Base-by-base conservation (phyloP, 257 asterid genomes). In the Echites panduratus region DNA sequence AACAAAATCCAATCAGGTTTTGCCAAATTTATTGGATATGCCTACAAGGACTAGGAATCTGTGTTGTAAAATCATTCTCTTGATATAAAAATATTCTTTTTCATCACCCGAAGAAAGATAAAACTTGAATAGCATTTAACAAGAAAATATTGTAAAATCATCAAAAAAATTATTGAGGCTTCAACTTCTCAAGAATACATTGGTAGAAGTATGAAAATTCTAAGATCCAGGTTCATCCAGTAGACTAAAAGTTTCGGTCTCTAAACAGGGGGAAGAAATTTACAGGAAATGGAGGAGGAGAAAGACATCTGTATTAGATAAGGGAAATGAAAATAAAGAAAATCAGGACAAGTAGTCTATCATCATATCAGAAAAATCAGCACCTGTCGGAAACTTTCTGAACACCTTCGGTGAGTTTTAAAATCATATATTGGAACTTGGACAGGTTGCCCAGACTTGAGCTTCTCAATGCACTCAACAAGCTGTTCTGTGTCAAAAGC, bases 401-500 rank as follows among this genome's bases (percentile, higher is more conserved):
- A 79, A 77, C 86, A 78, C 85, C 99, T 89, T 76, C 89, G 98
- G 82, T 95, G 99, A 40, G 95, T 80, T 85, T 95, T 95, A 77
- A 95, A 95, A 78, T 92, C 97, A 83, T 95, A 95, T 27, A 92
- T 90, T 1, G 99, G 99, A 76, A 95, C 89, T 35, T 95, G 97
- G 76, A 92, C 97, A 64, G 97, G 73, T 9, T 84, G 89, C 29
- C 99, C 96, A 57, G 76, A 24, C 78, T 83, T 92, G 27, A 92
- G 93, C 73, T 78, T 82, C 52, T 82, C 94, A 58, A 89, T 82
- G 27, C 99, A 95, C 82, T 95, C 99, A 72, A 95, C 85, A 76
- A 95, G 91, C 85, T 95, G 98, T 80, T 95, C 99, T 5, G 98
- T 95, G 85, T 95, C 99, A 84, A 89, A 95, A 74, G 99, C 98